Base-by-base conservation (phyloP, 352 stramenopile species). In the Lagenidium sp. region DNA sequence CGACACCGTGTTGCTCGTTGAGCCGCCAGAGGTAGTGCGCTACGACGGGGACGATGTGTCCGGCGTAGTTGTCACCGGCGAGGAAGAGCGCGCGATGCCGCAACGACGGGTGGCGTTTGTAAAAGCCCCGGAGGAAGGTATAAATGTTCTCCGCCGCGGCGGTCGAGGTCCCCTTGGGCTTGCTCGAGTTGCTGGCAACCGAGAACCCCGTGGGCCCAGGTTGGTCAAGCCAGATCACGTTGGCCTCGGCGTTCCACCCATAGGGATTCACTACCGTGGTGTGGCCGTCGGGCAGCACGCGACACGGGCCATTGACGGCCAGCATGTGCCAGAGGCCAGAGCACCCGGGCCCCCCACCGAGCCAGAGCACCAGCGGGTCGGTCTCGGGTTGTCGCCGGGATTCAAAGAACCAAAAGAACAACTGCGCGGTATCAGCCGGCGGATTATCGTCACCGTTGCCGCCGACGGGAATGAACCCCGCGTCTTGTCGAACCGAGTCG, bases 371-470 rank as follows among this genome's bases (percentile, higher is more conserved):
- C 2, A 86, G 47, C 21, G 74, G 68, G n/a, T 76, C 74, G 15
- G 47, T 70, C 8, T 15, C 38, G 1, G 65, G 45, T 4, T 61
- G 36, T 8, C 39, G 57, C 23, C 50, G 46, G 6, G 74, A 81
- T 49, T 81, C 60, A 15, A 80, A 58, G 39, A 65, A 79, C 74
- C 70, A 84, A 51, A 84, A 86, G 40, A 83, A 86, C 57, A 79
- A 84, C 45, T 83, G 50, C n/a, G n/a, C n/a, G n/a, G n/a, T n/a
- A n/a, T n/a, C n/a, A n/a, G n/a, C n/a, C n/a, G n/a, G n/a, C n/a
- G n/a, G n/a, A n/a, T n/a, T n/a, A n/a, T n/a, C n/a, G n/a, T n/a
- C n/a, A n/a, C n/a, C n/a, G n/a, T n/a, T n/a, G n/a, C n/a, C n/a
- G n/a, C n/a, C n/a, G n/a, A n/a, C n/a, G n/a, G n/a, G n/a, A n/a